Conservation (phyloP, 108 stramenopile genomes). For the Thalassiosira profunda region DNA sequence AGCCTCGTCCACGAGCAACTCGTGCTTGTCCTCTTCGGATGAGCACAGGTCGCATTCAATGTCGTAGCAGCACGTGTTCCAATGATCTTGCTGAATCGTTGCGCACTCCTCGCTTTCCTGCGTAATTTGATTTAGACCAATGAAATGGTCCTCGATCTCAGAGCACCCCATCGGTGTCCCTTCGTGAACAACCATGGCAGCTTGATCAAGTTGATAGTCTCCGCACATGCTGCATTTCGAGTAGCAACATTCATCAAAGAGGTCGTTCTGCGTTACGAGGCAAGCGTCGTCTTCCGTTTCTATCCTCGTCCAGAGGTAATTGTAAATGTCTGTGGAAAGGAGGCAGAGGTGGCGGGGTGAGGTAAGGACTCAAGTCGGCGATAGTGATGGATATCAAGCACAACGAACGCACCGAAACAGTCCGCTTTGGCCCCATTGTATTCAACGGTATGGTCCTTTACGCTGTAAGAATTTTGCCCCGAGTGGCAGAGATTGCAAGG, state of each 20-base stretch:
- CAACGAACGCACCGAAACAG: conserved; percentile 42
- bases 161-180: conserved; percentile 34
- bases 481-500: conserved; percentile 36
- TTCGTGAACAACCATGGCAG: conserved; percentile 27
- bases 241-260: conserved; percentile 46
- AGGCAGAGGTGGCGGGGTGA: no score
- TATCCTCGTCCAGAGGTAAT: conserved; percentile 35
- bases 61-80: conserved; percentile 44
- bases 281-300: conserved; percentile 32
- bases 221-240: conserved; percentile 40
- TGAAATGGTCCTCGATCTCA: conserved; percentile 36
- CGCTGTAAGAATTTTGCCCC: conserved; percentile 31
- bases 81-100: conserved; percentile 39
- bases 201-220: conserved; percentile 39
- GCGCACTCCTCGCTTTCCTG: conserved; percentile 39
- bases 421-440: conserved; percentile 40
- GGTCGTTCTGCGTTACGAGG: conserved; percentile 23
- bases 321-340: no score
- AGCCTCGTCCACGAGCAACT: conserved; percentile 23
- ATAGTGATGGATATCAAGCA: no score
- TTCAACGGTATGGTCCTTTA: conserved; percentile 23
- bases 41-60: conserved; percentile 38
- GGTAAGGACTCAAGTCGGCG: no score
- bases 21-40: conserved; percentile 16
- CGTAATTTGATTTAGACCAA: conserved; percentile 36